These are phyloP conservation scores for Citrus unshiu DNA, from an alignment of 345 rosid genomes.

Conservation along the genomic window DNA sequence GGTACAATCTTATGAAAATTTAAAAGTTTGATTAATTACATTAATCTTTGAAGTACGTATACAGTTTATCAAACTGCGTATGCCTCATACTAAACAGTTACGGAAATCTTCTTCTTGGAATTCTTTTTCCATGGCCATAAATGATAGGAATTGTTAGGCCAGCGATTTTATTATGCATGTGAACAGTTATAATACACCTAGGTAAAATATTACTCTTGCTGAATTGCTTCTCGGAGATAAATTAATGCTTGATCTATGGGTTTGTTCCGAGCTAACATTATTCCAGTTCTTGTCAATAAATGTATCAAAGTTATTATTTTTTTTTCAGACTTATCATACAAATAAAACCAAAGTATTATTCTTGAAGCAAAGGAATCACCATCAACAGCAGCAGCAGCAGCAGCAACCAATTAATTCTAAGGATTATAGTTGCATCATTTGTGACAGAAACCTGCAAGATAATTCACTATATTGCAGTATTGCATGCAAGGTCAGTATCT, in stretches of 20 bases:
- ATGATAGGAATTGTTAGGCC: neutral
- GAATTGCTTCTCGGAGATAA: neutral
- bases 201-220: neutral
- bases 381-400: neutral
- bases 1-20: neutral
- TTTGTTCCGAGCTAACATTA: neutral
- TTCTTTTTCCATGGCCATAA: neutral
- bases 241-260: neutral
- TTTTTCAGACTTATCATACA: slow-evolving; percentile 25
- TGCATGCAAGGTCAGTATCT: slow-evolving; percentile 28
- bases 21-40: neutral
- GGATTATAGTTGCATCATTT: slow-evolving; percentile 22
- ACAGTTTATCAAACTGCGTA: neutral
- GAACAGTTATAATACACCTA: neutral
- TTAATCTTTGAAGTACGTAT: neutral
- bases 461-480: slow-evolving; percentile 34
- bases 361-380: slow-evolving; percentile 31
- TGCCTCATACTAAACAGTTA: no score
- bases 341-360: slow-evolving; percentile 32
- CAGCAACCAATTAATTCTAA: slow-evolving; percentile 5
- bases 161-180: neutral
- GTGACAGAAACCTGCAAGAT: slow-evolving; percentile 27
- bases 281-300: neutral
- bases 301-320: neutral
- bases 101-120: no score